Evolutionary conservation across 352 stramenopile genomes (phyloP).

Genomic region (Pythium biforme): DNA sequence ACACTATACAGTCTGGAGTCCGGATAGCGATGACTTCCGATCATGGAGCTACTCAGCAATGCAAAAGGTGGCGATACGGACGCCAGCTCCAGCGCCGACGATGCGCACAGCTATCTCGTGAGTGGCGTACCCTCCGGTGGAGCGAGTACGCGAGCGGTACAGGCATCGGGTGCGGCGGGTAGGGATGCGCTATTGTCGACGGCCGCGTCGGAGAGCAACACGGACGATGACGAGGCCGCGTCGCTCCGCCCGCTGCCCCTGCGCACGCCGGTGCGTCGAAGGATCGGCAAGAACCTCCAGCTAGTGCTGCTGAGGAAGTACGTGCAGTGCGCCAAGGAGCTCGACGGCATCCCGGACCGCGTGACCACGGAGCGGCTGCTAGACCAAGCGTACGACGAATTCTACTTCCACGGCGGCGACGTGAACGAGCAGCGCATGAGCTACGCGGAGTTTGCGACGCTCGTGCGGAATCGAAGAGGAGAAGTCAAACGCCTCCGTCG

Average conservation of each 20-base stretch:
- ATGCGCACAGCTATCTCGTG: constrained; percentile 13
- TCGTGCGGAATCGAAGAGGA: constrained; percentile 61
- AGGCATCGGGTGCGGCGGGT: background rate
- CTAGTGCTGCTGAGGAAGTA: constrained; percentile 58
- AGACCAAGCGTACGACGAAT: constrained; percentile 69
- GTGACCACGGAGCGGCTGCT: constrained; percentile 57
- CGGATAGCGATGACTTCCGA: background rate
- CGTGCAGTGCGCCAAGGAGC: constrained; percentile 54
- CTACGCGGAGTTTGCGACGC: constrained; percentile 64
- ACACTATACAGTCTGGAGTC: background rate
- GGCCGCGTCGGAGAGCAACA: constrained; percentile 21
- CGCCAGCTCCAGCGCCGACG: background rate
- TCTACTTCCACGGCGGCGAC: constrained; percentile 61
- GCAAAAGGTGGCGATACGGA: constrained; percentile 9
- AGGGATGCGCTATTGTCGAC: background rate
- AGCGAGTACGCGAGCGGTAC: background rate
- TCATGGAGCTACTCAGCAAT: constrained; percentile 1
- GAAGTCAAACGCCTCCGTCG: constrained; percentile 31
- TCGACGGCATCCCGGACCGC: constrained; percentile 42
- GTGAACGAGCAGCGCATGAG: constrained; percentile 51
- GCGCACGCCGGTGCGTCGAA: constrained; percentile 30
- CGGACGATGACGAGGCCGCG: constrained; percentile 2
- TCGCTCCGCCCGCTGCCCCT: constrained; percentile 13
- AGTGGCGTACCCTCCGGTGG: background rate
- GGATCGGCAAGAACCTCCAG: constrained; percentile 63